Conservation (phyloP, 495 filamentous ascomycete genomes). For the Penicillium pancosmium region DNA sequence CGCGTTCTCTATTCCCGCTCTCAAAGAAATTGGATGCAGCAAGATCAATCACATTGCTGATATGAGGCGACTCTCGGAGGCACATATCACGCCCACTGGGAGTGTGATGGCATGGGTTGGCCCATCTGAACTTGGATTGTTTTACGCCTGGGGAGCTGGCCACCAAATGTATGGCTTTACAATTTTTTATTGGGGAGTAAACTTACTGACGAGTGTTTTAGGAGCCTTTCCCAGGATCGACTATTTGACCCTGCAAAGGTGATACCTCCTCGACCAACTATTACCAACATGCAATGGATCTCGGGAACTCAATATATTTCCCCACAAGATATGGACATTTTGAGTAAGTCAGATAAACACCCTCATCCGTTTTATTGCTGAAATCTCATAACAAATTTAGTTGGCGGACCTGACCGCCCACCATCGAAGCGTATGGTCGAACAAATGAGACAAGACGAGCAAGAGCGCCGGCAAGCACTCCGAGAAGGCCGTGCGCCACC, state of each 20-base stretch:
- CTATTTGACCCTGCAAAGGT: constrained; percentile 74
- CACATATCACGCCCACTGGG: constrained; percentile 72
- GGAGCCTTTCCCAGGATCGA: constrained; percentile 62
- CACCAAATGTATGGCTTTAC: constrained; percentile 48
- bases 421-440: constrained; percentile 77
- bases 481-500: constrained; percentile 38
- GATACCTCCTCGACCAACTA: constrained; percentile 85
- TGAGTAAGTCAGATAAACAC: constrained; percentile 51
- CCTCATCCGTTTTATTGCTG: background rate
- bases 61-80: constrained; percentile 65
- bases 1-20: constrained; percentile 79
- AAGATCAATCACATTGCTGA: constrained; percentile 68
- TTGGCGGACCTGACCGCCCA: constrained; percentile 86
- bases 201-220: constrained; percentile 37
- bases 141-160: constrained; percentile 81
- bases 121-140: constrained; percentile 77
- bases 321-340: constrained; percentile 83
- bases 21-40: constrained; percentile 80
- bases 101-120: constrained; percentile 88
- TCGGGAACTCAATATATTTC: constrained; percentile 91
- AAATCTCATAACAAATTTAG: constrained; percentile 31
- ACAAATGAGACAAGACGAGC: constrained; percentile 61
- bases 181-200: background rate
- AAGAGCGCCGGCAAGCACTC: constrained; percentile 53
- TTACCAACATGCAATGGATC: constrained; percentile 95